Percentiles rank a stretch among this genome's conserved stretches.
These are phyloP conservation scores for Diplodia corticola DNA, from an alignment of 2,329 filamentous ascomycete genomes.

Conservation along the genomic window DNA sequence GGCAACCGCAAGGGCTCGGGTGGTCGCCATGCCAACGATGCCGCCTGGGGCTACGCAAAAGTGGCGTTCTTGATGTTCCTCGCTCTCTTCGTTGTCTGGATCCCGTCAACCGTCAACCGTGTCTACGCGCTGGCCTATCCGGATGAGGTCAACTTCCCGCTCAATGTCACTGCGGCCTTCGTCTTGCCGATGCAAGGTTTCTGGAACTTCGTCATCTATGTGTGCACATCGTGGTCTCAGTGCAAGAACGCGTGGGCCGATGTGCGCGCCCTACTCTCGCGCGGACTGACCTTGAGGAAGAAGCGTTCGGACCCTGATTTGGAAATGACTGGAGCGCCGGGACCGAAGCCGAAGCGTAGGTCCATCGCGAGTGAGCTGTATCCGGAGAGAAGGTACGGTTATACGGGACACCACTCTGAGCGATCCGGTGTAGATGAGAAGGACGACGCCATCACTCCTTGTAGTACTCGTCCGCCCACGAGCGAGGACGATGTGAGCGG, in stretches of 20 bases:
- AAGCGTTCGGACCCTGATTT: background rate
- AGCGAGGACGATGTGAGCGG: constrained; percentile 5
- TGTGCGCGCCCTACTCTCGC: background rate
- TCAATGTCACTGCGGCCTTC: constrained; percentile 70
- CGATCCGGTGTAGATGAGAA: background rate
- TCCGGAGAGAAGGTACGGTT: background rate
- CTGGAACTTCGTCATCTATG: constrained; percentile 81
- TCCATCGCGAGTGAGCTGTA: background rate
- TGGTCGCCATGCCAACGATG: constrained; percentile 31
- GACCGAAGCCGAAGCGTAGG: too few species aligned
- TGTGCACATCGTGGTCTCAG: constrained; percentile 61
- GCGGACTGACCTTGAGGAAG: background rate
- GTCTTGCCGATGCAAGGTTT: constrained; percentile 81
- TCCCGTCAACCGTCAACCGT: constrained; percentile 75
- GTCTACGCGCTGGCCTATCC: constrained; percentile 67
- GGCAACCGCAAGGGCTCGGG: background rate
- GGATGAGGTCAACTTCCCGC: constrained; percentile 48
- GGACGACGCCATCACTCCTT: background rate
- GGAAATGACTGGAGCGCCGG: background rate
- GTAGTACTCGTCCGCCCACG: background rate
- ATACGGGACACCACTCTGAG: background rate
- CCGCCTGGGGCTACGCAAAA: constrained; percentile 69
- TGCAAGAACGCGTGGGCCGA: constrained; percentile 46
- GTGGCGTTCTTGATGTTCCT: constrained; percentile 71
- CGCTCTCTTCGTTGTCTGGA: constrained; percentile 71